Evolutionary conservation across 306 rosid genomes (phyloP).

Genomic region (Quillaja saponaria): DNA sequence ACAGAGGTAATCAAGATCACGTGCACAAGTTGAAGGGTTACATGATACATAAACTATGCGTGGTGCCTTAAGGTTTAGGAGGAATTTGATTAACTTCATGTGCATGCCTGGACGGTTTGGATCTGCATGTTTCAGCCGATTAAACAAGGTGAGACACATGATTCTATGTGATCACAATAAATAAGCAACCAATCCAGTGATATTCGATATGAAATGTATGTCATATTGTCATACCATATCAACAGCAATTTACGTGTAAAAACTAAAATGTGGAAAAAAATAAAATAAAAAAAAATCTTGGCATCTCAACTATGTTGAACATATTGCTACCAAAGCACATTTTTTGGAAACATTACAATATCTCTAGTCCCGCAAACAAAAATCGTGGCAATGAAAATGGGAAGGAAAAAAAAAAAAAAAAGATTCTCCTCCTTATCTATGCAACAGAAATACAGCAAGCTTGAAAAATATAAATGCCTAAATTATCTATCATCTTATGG

Average conservation of each 20-base stretch:
- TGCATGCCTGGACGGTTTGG: conserved; percentile 99
- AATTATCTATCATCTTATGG: not conserved
- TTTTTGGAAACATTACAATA: conserved; percentile 13
- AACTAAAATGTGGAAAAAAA: conserved; percentile 9
- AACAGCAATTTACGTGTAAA: not conserved
- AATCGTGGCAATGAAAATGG: too few species aligned
- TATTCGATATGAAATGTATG: too few species aligned
- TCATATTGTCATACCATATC: too few species aligned
- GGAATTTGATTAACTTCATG: conserved; percentile 90
- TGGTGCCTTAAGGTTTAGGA: conserved; percentile 71
- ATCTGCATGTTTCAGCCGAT: conserved; percentile 46
- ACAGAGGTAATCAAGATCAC: conserved; percentile 92
- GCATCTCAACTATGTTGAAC: conserved; percentile 21
- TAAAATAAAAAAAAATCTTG: too few species aligned
- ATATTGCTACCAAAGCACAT: not conserved
- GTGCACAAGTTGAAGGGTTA: conserved; percentile 96
- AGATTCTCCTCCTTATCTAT: conserved; percentile 12
- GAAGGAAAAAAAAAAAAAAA: conserved; percentile 3
- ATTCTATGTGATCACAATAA: conserved; percentile 17
- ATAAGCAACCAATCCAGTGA: conserved; percentile 9
- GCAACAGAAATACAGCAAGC: conserved; percentile 13
- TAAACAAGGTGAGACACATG: conserved; percentile 23
- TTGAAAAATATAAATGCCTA: conserved; percentile 2
- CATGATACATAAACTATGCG: conserved; percentile 90
- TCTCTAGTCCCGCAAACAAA: conserved; percentile 15